A percentile compares a stretch with the other conserved stretches of the same genome.
Conservation (phyloP, 2,329 filamentous ascomycete species). For the Pseudogymnoascus sp. region DNA sequence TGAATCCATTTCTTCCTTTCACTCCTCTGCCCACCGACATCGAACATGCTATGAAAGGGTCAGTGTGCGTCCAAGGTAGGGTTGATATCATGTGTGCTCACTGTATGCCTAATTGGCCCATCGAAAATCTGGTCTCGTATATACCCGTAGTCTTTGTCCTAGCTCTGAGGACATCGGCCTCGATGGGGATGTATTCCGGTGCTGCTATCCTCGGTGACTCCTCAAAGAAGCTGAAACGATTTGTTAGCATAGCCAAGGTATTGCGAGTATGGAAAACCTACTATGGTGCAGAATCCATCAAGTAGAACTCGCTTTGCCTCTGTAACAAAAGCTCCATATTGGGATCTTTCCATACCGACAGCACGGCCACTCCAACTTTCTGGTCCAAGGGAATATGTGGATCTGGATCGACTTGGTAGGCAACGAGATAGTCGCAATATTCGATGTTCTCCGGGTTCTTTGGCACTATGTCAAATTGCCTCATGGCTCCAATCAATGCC, state of each 20-base stretch:
- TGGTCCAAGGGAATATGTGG: constrained; percentile 77
- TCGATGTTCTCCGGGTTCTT: constrained; percentile 63
- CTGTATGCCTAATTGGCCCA: constrained; percentile 99
- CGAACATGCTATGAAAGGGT: constrained; percentile 73
- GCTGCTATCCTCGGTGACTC: constrained; percentile 79
- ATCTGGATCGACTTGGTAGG: constrained; percentile 86
- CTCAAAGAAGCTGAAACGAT: constrained; percentile 79
- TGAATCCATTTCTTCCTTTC: constrained; percentile 99
- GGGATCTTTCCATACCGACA: constrained; percentile 84
- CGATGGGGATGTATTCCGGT: constrained; percentile 81
- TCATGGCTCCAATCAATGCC: constrained; percentile 83
- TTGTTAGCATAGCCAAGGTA: not conserved
- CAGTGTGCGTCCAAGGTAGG: constrained; percentile 15
- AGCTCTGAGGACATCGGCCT: constrained; percentile 90
- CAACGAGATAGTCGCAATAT: constrained; percentile 70
- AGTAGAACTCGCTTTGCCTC: constrained; percentile 93
- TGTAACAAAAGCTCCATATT: constrained; percentile 78
- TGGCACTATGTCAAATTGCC: constrained; percentile 81
- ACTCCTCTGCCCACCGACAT: constrained; percentile 93
- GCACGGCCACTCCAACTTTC: constrained; percentile 74
- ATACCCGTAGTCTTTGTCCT: constrained; percentile 98
- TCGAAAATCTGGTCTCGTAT: constrained; percentile 96
- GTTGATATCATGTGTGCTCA: constrained; percentile 43
- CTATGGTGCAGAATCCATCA: constrained; percentile 99
- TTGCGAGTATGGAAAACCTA: constrained; percentile 35